Percentiles rank a stretch among this genome's conserved stretches.
Conservation (phyloP, 768 basidiomycete species). For the Boletus subparvulus region DNA sequence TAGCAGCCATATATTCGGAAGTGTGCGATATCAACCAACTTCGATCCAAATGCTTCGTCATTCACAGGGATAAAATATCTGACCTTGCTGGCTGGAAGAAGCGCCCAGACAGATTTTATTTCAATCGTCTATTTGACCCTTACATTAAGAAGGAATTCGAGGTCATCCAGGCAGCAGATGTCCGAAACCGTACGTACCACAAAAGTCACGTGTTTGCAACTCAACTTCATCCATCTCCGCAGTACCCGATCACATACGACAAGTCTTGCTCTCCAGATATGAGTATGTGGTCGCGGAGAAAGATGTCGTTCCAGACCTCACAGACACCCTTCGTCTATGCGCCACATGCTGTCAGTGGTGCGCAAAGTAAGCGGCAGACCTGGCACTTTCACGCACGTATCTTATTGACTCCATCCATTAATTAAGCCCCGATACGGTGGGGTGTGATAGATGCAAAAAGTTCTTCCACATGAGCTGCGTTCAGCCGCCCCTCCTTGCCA, state of each 20-base stretch:
- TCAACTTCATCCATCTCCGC: constrained; percentile 15
- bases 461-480: constrained; percentile 96
- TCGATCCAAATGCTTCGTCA: constrained; percentile 89
- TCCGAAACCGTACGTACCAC: constrained; percentile 76
- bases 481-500: constrained; percentile 84
- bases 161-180: constrained; percentile 81
- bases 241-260: constrained; percentile 83
- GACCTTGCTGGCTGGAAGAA: constrained; percentile 94
- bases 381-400: constrained; percentile 12
- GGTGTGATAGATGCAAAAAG: constrained; percentile 88
- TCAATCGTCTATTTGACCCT: constrained; percentile 92
- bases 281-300: constrained; percentile 96
- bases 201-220: constrained; percentile 21
- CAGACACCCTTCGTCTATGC: constrained; percentile 82
- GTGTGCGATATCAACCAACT: constrained; percentile 93
- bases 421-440: constrained; percentile 76
- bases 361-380: constrained; percentile 59
- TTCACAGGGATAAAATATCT: constrained; percentile 92
- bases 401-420: constrained; percentile 25
- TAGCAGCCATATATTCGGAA: constrained; percentile 96
- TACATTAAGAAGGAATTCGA: constrained; percentile 99
- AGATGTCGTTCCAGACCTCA: constrained; percentile 87
- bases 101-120: constrained; percentile 93
- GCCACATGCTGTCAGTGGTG: constrained; percentile 88
- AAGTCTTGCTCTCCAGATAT: constrained; percentile 76